Base-by-base conservation (phyloP, 495 filamentous ascomycete species). In the Podospora pseudopauciseta region DNA sequence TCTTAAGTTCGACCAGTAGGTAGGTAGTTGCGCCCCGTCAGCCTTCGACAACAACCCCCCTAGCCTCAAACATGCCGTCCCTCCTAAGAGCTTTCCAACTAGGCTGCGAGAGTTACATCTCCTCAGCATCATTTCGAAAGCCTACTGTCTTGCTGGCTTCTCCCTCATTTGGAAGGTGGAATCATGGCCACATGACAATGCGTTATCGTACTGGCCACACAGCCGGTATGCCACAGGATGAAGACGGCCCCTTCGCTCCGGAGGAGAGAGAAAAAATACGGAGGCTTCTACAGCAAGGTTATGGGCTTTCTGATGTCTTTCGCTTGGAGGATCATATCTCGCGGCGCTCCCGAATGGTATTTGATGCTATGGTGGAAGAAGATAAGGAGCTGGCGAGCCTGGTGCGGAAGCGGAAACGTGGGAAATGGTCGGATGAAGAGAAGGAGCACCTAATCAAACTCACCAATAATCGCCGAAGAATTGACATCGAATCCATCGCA, bases 401-500 rank as follows among this genome's bases (percentile, higher is more conserved):
- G 49, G 49, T 54, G 49, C 49, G 49, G 49, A 18, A 54, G 18
- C 49, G 2, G 49, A 54, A 54, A 54, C 49, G 49, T 11, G 49
- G 49, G 49, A 54, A 54, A 54, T 54, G 49, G 49, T 54, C 49
- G 49, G 49, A 54, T 54, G 49, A 54, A 2, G 49, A 54, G 49
- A 54, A 54, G 49, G 49, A 54, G 2, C 49, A 54, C 49, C 49
- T 54, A 54, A 54, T 54, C 49, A 2, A 54, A 54, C 49, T 54
- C 49, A 54, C 49, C 49, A 9, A 18, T 54, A 11, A 54, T 2
- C 49, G 49, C 49, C 49, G 49, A 54, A 54, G 49, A 54, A 54
- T 54, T 54, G 49, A 54, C 49, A 54, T 54, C 18, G 49, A 54
- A 54, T 54, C 49, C 49, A 54, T 54, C 49, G 49, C 49, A 54